Evolutionary conservation across 2,329 filamentous ascomycete species (phyloP).

Genomic region (Eurotiales sp.): DNA sequence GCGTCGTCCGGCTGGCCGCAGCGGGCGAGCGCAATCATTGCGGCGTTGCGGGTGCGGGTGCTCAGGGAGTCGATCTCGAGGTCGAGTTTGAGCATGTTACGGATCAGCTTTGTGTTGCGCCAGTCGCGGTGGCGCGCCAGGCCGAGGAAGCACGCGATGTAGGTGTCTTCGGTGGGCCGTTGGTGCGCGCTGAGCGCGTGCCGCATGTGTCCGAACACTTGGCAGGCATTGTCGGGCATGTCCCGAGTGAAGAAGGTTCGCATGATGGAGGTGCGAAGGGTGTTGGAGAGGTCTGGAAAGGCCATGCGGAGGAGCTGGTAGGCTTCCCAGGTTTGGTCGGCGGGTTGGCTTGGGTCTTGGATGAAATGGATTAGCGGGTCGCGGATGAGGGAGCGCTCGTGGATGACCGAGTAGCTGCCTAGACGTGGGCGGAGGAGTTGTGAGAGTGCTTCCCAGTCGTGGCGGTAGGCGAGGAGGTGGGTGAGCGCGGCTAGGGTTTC

Average conservation of each 20-base stretch:
- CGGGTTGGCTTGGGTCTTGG: conserved; percentile 57
- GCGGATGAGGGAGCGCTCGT: conserved; percentile 65
- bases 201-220: conserved; percentile 94
- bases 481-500: conserved; percentile 72
- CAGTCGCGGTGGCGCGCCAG: conserved; percentile 59
- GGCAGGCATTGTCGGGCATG: conserved; percentile 77
- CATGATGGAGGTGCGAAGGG: conserved; percentile 70
- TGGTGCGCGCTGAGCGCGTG: conserved; percentile 60
- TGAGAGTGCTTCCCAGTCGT: conserved; percentile 74
- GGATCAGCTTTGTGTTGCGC: conserved; percentile 68
- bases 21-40: conserved; percentile 80
- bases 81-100: conserved; percentile 95
- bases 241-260: conserved; percentile 72
- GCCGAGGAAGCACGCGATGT: conserved; percentile 73
- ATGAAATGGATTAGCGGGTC: conserved; percentile 66
- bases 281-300: conserved; percentile 61
- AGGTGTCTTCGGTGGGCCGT: conserved; percentile 69
- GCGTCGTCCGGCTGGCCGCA: conserved; percentile 64
- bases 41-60: conserved; percentile 73
- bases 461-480: conserved; percentile 67
- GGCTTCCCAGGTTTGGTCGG: conserved; percentile 59
- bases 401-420: conserved; percentile 31
- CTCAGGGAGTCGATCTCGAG: conserved; percentile 70
- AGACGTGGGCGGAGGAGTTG: conserved; percentile 72
- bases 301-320: conserved; percentile 57